A percentile compares a stretch with the other conserved stretches of the same genome.
Evolutionary conservation across 2,329 filamentous ascomycete species (phyloP).

Genomic region (Corniculantispora saksenae): DNA sequence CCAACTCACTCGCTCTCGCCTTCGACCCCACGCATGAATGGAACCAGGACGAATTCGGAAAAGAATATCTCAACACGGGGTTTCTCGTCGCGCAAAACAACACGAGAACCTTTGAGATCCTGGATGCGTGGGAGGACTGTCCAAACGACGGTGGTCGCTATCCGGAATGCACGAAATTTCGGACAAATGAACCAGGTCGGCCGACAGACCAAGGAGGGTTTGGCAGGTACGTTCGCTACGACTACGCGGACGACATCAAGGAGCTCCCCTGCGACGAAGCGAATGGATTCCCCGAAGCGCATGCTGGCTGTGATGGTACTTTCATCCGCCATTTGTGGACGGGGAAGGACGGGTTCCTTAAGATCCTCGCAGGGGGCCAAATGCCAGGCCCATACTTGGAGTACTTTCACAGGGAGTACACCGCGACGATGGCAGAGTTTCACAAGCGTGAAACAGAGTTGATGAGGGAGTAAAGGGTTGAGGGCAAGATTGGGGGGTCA

Average conservation of each 20-base stretch:
- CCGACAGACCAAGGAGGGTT: constrained; percentile 47
- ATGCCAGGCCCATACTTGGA: constrained; percentile 38
- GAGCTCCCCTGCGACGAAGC: constrained; percentile 44
- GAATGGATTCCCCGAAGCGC: constrained; percentile 44
- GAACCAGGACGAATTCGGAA: constrained; percentile 43
- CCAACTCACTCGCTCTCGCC: constrained; percentile 44
- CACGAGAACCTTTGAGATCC: constrained; percentile 46
- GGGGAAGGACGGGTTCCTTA: constrained; percentile 41
- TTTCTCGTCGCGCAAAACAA: constrained; percentile 57
- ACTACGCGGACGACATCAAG: constrained; percentile 42
- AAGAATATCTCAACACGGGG: constrained; percentile 51
- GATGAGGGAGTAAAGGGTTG: constrained; percentile 26
- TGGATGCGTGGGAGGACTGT: constrained; percentile 50
- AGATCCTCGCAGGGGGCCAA: constrained; percentile 39
- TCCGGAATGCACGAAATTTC: constrained; percentile 41
- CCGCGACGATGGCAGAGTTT: constrained; percentile 35
- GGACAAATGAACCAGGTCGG: constrained; percentile 36
- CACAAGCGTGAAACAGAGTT: constrained; percentile 39
- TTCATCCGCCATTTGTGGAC: constrained; percentile 48
- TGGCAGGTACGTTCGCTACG: constrained; percentile 45
- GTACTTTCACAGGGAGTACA: constrained; percentile 39
- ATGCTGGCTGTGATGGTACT: constrained; percentile 39
- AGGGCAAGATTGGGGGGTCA: background rate
- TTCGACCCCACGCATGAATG: constrained; percentile 38
- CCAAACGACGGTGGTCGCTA: constrained; percentile 40